Evolutionary conservation across 768 basidiomycete species (phyloP), one percentile per base, ranked within the genome.

Genomic region (Tulasnella sp.): DNA sequence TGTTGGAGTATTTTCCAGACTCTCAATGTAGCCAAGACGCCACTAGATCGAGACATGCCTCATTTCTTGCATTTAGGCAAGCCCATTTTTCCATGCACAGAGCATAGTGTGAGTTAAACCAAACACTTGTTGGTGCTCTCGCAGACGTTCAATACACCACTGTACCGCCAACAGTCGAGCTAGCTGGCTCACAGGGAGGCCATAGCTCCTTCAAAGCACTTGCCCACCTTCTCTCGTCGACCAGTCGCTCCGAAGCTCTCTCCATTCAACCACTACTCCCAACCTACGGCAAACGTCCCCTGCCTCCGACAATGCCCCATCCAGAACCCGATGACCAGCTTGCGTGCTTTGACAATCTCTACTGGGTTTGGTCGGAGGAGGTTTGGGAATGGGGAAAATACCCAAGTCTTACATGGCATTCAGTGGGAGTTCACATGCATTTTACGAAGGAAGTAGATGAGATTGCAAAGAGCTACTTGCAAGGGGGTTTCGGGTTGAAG

Each of bases 311-410:
- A 35, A 67, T 29, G 15, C 61, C 29, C 61, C 32, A 35, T 16
- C 71, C 46, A 73, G 32, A 42, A n/a, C 81, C 81, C 11, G 80
- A 81, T 32, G 80, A 81, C 18, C 80, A 81, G 29, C 67, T 81
- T 51, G 39, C 80, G 13, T 79, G 79, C 73, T 80, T 79, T 44
- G 81, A 81, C 57, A 78, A 74, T 32, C 55, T 81, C 29, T 81
- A 80, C 73, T 81, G 61, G 61, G 32, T 67, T 6, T 67, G 61
- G 71, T 26, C n/a, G 4, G 71, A 42, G 37, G 5, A 73, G 61
- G 29, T 67, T 18, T 26, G 61, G 29, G 81, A 81, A 57, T 80
- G 81, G 39, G 80, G 82, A 77, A 67, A 67, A 79, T 78, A 81
- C 18, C 81, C 74, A 23, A 73, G 75, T 15, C 80, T 78, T 0